Base-by-base conservation (phyloP, 2,329 filamentous ascomycete genomes). In the Ophiostoma ulmi region DNA sequence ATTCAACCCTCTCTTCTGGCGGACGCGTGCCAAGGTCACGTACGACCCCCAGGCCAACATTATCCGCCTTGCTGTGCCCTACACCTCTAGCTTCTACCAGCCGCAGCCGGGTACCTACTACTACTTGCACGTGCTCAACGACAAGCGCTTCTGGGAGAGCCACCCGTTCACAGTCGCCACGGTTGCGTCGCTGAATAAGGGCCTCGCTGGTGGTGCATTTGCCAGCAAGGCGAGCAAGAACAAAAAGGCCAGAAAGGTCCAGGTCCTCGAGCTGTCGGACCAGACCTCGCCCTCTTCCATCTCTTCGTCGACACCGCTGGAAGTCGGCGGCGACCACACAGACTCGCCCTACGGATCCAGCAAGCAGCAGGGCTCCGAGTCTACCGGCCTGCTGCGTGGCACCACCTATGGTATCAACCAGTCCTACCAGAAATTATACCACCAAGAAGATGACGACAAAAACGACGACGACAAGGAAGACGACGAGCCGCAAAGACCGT, bases 151-250 rank as follows among this genome's bases (percentile, higher is more conserved):
- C 70, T 85, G 83, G 83, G 82, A 85, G 71, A 84, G 81, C 72
- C 83, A 85, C 61, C 83, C 83, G 0, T 85, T 85, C 67, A 84
- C 83, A 0, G 79, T 84, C 11, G 81, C 81, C 0, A 70, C 72
- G 3, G 71, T 73, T 13, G 22, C 58, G 3, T 35, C 71, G 5
- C 68, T 65, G 22, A 65, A 68, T 31, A 70, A 65, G 31, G 61
- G 52, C 58, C 39, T 36, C 22, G 58, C n/a, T 20, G 64, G 17
- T 17, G 36, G 26, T 26, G 26, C 26, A 20, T 14, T 41, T 38
- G 13, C 35, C 35, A 26, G n/a, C 13, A 26, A 22, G 52, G 22
- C n/a, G n/a, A 58, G 8, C 64, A n/a, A 66, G 64, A 14, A n/a
- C 13, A 36, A 13, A 39, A 67, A 41, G 38, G 38, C 64, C 41